Evolutionary conservation across 2,329 filamentous ascomycete genomes (phyloP).

Genomic region (Akanthomyces lecanii): DNA sequence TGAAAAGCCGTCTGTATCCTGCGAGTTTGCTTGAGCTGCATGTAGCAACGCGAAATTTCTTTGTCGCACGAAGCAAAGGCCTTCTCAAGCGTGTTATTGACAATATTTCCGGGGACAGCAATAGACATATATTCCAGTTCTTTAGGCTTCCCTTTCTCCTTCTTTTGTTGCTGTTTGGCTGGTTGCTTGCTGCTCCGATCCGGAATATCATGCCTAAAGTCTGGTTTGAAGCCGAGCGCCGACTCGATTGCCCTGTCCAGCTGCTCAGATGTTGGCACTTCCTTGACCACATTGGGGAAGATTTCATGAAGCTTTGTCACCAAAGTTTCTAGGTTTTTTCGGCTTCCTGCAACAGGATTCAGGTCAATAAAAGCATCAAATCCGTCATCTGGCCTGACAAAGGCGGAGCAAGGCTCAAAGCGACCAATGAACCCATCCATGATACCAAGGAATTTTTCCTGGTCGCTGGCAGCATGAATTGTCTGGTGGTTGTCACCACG

Average conservation of each 20-base stretch:
- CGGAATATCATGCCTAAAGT: constrained; percentile 70
- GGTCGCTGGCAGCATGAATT: constrained; percentile 76
- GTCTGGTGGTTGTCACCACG: constrained; percentile 98
- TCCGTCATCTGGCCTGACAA: constrained; percentile 65
- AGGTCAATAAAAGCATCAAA: constrained; percentile 87
- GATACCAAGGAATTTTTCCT: constrained; percentile 73
- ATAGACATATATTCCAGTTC: constrained; percentile 55
- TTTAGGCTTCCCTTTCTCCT: constrained; percentile 40
- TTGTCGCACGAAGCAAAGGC: constrained; percentile 57
- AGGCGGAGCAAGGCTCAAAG: constrained; percentile 72
- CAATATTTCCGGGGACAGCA: constrained; percentile 38
- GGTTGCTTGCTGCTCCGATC: constrained; percentile 38
- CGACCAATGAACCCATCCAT: constrained; percentile 92
- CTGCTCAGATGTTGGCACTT: constrained; percentile 66
- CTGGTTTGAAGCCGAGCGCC: constrained; percentile 73
- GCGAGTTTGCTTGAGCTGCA: constrained; percentile 64
- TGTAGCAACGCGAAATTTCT: constrained; percentile 58
- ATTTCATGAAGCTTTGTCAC: constrained; percentile 66
- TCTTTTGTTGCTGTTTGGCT: constrained; percentile 28
- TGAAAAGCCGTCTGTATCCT: constrained; percentile 86
- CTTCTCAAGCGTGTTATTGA: constrained; percentile 58
- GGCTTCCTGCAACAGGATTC: constrained; percentile 70
- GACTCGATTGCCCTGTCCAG: constrained; percentile 75
- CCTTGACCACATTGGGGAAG: constrained; percentile 71
- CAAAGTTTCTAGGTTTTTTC: constrained; percentile 78